Percentiles rank a stretch among this genome's conserved stretches.
Conservation (phyloP, 805 yeast genomes). For the Lachancea sp. region DNA sequence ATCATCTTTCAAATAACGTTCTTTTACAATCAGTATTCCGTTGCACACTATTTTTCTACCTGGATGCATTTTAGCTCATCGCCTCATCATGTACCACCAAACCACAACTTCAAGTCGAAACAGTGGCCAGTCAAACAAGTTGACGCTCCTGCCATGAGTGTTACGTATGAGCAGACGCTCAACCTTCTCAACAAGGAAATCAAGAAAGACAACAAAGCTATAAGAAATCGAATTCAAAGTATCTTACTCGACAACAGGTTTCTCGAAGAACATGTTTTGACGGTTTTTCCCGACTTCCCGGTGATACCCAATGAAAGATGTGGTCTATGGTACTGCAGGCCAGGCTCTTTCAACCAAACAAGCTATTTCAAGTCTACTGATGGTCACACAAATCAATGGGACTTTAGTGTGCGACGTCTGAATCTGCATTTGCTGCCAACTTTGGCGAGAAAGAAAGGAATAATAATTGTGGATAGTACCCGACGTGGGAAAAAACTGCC, state of each 20-base stretch:
- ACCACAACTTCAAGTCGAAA: too few relatives aligned
- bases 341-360: constrained; percentile 36
- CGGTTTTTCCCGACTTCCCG: constrained; percentile 40
- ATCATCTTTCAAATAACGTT: too few relatives aligned
- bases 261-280: constrained; percentile 31
- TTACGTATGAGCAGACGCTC: neutral
- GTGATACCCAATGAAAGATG: constrained; percentile 75
- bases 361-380: constrained; percentile 87
- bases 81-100: too few relatives aligned
- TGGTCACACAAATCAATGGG: constrained; percentile 82
- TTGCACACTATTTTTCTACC: too few relatives aligned
- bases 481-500: constrained; percentile 81
- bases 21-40: too few relatives aligned
- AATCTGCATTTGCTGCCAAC: constrained; percentile 63
- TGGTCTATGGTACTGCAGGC: constrained; percentile 76
- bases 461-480: constrained; percentile 74
- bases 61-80: too few relatives aligned
- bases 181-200: constrained; percentile 35
- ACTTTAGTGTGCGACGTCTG: constrained; percentile 63
- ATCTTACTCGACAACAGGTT: constrained; percentile 56
- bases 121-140: too few relatives aligned
- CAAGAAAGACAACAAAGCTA: constrained; percentile 44
- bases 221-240: constrained; percentile 63
- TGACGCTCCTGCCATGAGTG: neutral
- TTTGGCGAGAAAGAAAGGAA: constrained; percentile 39